These are phyloP conservation scores for Fraxinus americana DNA, from an alignment of 257 asterid species.

Conservation along the genomic window DNA sequence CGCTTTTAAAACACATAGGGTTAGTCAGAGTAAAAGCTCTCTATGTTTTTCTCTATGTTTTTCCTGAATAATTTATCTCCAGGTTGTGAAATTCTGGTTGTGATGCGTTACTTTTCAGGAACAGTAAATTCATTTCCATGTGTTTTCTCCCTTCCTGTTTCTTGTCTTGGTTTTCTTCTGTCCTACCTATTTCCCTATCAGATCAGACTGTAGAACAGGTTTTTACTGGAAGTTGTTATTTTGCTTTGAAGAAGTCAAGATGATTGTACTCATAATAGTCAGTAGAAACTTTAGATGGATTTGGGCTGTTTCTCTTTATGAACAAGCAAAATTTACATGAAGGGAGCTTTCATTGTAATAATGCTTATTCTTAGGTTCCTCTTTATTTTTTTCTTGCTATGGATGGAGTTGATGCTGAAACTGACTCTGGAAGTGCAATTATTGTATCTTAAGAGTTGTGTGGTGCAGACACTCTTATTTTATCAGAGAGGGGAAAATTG, in stretches of 20 bases:
- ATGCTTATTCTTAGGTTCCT: not conserved
- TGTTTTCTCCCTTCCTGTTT: not conserved
- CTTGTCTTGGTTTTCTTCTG: not conserved
- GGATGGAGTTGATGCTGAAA: too few relatives aligned
- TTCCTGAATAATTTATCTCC: too few relatives aligned
- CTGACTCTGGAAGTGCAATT: too few relatives aligned
- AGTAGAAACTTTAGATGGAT: not conserved
- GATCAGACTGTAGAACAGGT: too few relatives aligned
- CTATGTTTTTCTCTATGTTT: too few relatives aligned
- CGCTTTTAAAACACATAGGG: not conserved
- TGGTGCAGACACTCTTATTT: too few relatives aligned
- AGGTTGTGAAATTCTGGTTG: not conserved
- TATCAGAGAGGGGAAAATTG: too few relatives aligned
- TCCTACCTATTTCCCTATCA: not conserved
- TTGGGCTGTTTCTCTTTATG: not conserved
- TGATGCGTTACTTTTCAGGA: not conserved
- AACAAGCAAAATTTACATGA: not conserved
- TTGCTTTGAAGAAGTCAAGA: not conserved
- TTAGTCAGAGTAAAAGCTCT: not conserved
- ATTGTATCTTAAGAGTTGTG: too few relatives aligned
- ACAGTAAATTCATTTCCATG: not conserved
- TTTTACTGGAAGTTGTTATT: not conserved
- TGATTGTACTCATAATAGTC: too few relatives aligned
- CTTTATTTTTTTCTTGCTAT: too few relatives aligned
- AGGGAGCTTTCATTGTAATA: not conserved